These are phyloP conservation scores for Thozetella sp. DNA, from an alignment of 495 filamentous ascomycete species.

Conservation along the genomic window DNA sequence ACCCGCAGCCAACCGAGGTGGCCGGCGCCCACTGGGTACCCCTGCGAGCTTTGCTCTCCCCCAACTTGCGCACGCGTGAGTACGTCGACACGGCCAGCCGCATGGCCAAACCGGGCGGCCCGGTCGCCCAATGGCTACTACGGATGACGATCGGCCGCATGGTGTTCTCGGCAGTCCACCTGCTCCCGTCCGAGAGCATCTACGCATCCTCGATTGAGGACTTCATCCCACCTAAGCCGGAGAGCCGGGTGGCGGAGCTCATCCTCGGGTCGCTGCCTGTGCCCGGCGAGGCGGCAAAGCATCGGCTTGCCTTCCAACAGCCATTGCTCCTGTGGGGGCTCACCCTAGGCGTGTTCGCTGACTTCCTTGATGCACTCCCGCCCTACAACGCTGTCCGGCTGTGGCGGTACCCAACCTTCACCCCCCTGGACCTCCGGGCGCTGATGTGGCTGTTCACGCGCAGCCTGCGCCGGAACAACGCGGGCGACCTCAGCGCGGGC, in stretches of 20 bases:
- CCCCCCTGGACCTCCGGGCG: background rate
- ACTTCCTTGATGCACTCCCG: background rate
- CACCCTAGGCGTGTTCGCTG: background rate
- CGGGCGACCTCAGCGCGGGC: background rate
- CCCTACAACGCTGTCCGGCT: background rate
- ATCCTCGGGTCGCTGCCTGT: background rate
- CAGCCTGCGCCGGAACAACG: background rate
- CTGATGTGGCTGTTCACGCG: background rate
- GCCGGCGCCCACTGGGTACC: background rate
- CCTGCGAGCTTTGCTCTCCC: background rate
- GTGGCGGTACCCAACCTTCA: slow-evolving; percentile 1
- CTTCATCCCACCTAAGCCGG: background rate
- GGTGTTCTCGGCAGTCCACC: background rate
- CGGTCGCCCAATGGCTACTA: background rate
- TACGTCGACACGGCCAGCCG: slow-evolving; percentile 1
- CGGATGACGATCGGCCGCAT: background rate
- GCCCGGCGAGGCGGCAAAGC: background rate
- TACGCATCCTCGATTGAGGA: background rate
- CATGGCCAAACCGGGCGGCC: background rate
- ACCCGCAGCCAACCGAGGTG: slow-evolving; percentile 2
- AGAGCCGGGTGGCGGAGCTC: background rate
- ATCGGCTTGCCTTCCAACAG: background rate
- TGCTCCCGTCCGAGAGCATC: background rate
- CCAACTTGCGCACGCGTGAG: slow-evolving; percentile 1
- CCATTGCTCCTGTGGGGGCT: background rate